phyloP scores from a whole-genome alignment of 2,329 filamentous ascomycete genomes.

The Fusarium phyllophilum region DNA sequence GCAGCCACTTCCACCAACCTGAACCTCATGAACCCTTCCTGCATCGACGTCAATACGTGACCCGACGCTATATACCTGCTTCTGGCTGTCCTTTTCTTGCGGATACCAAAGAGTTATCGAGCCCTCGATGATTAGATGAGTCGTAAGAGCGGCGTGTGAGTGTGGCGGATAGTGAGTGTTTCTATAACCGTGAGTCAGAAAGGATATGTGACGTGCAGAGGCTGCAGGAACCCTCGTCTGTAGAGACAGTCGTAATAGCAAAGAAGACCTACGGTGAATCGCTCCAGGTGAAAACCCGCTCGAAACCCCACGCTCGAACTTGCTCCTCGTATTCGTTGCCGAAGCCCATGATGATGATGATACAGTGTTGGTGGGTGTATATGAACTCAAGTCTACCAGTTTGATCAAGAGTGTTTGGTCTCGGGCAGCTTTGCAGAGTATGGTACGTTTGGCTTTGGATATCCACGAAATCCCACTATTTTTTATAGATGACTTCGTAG shows the following conservation, averaged over 20 bases:
- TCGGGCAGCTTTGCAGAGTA: neutral
- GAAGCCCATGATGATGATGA: constrained; percentile 40
- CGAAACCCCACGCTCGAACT: constrained; percentile 76
- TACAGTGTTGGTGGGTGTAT: neutral
- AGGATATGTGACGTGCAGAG: constrained; percentile 1
- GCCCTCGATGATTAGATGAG: constrained; percentile 74
- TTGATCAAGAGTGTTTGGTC: neutral
- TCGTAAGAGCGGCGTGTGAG: constrained; percentile 71
- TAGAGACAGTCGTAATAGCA: neutral
- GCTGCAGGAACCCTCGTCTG: neutral
- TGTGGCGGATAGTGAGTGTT: constrained; percentile 76
- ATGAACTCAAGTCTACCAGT: neutral
- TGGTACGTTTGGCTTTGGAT: neutral
- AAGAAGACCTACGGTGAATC: constrained; percentile 69
- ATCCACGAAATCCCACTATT: neutral
- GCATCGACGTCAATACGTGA: constrained; percentile 74
- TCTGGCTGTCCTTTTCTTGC: constrained; percentile 63
- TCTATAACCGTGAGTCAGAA: constrained; percentile 51
- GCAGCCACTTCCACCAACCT: constrained; percentile 73
- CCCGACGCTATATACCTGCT: constrained; percentile 68
- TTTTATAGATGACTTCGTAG: neutral
- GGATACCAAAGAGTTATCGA: constrained; percentile 75
- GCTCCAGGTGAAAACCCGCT: constrained; percentile 76
- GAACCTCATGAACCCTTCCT: constrained; percentile 73
- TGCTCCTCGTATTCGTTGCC: constrained; percentile 59